Evolutionary conservation across 768 basidiomycete genomes (phyloP).

Genomic region (Jaapia argillacea): DNA sequence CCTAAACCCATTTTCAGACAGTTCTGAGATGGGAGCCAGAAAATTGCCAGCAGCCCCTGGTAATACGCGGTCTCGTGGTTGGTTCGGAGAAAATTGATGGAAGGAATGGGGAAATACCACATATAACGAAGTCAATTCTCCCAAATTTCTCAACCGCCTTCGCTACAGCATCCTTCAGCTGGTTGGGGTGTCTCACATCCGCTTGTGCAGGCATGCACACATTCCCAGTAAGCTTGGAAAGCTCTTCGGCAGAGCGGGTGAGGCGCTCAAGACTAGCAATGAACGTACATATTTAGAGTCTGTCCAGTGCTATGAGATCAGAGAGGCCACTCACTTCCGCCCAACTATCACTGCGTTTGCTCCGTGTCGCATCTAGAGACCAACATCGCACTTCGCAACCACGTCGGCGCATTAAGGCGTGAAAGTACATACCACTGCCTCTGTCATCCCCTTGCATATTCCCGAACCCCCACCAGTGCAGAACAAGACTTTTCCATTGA

Average conservation of each 20-base stretch:
- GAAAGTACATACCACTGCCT: slow-evolving; percentile 53
- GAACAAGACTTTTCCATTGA: slow-evolving; percentile 85
- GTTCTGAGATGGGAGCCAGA: slow-evolving; percentile 70
- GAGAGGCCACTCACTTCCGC: too few species aligned
- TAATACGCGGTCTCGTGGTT: not conserved
- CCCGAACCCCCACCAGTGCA: slow-evolving; percentile 91
- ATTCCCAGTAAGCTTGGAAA: slow-evolving; percentile 59
- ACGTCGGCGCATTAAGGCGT: too few species aligned
- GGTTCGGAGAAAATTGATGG: not conserved
- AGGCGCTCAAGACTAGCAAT: slow-evolving; percentile 65
- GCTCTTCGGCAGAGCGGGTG: slow-evolving; percentile 54
- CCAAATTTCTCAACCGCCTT: slow-evolving; percentile 72
- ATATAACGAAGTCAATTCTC: slow-evolving; percentile 89
- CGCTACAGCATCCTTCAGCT: slow-evolving; percentile 65
- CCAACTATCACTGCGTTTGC: too few species aligned
- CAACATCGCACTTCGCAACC: too few species aligned
- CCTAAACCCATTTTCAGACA: slow-evolving; percentile 85
- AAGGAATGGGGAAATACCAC: slow-evolving; percentile 42
- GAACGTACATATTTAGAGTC: too few species aligned
- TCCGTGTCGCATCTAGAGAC: too few species aligned
- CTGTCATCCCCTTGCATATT: slow-evolving; percentile 85
- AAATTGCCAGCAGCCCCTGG: slow-evolving; percentile 95
- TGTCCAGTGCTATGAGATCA: too few species aligned
- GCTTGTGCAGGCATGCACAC: slow-evolving; percentile 64
- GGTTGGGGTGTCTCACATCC: slow-evolving; percentile 74